Base-by-base conservation (phyloP, 2,329 filamentous ascomycete genomes). In the Scedosporium apiospermum region DNA sequence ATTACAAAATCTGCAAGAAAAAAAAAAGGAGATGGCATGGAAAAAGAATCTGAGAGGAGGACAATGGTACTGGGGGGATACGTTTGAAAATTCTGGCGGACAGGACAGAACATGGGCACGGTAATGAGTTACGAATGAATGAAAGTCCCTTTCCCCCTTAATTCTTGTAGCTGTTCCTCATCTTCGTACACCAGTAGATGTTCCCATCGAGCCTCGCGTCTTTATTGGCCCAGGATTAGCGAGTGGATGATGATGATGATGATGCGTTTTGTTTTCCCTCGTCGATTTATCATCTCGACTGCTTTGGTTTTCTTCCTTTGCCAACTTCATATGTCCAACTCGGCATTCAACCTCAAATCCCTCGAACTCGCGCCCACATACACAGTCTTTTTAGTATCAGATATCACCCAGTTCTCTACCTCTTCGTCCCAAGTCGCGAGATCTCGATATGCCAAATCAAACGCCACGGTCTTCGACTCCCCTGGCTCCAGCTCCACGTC, bases 401-500 rank as follows among this genome's bases (percentile, higher is more conserved):
- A 12, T 16, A 61, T 30, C 18, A 61, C 41, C 58, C 58, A 61
- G 42, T 61, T 61, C 27, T 30, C 58, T 1, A 10, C 27, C 30
- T 34, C 42, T 21, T 12, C 41, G 12, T 49, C 44, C 58, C 58
- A 61, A 41, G 27, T 51, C 23, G 58, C 58, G 18, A 61, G 58
- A 41, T 61, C 58, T 10, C 58, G 58, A 23, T 49, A 61, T 12
- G 58, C 53, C 41, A 61, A 34, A n/a, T 61, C 41, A 42, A 61
- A 61, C 12, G 58, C n/a, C n/a, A 61, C 58, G 9, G 23, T 44
- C 44, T 46, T 51, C 21, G 41, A n/a, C 18, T 61, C 44, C 26
- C 27, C 58, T 12, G 58, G 38, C 14, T 61, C 44, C 42, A 46
- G 14, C 21, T 46, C 44, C n/a, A 51, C 58, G 49, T 51, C 58